Percentiles rank a stretch among this genome's conserved stretches.
Conservation (phyloP, 2,329 filamentous ascomycete genomes). For the Sporothrix curviconia region DNA sequence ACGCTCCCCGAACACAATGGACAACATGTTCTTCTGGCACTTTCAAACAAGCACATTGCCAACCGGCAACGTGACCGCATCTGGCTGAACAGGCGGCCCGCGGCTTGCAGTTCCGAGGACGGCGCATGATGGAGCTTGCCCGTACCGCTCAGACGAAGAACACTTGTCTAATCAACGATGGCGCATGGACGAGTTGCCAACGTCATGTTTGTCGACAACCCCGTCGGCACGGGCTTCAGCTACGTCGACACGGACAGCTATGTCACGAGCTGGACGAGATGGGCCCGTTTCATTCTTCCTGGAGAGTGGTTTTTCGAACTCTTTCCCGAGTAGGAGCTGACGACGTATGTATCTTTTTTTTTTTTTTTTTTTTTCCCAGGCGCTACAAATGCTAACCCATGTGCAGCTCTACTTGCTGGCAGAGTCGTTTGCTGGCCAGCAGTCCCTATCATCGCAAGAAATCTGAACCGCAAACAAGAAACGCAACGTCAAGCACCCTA, state of each 20-base stretch:
- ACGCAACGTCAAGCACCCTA: slow-evolving; percentile 77
- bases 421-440: slow-evolving; percentile 93
- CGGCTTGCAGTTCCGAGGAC: slow-evolving; percentile 96
- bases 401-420: slow-evolving; percentile 85
- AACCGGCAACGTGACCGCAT: slow-evolving; percentile 85
- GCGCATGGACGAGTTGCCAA: slow-evolving; percentile 99
- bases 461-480: slow-evolving; percentile 68
- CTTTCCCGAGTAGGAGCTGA: slow-evolving; percentile 88
- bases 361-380: neutral
- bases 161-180: slow-evolving; percentile 73
- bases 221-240: slow-evolving; percentile 93
- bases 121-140: slow-evolving; percentile 91
- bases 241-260: slow-evolving; percentile 89
- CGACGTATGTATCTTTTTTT: slow-evolving; percentile 59
- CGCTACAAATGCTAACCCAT: slow-evolving; percentile 23
- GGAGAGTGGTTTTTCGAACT: slow-evolving; percentile 83
- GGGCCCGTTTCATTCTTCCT: slow-evolving; percentile 87
- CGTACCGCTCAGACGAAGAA: slow-evolving; percentile 76
- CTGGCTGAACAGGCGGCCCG: slow-evolving; percentile 95
- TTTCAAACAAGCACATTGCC: slow-evolving; percentile 94
- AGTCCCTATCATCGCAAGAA: slow-evolving; percentile 96
- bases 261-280: slow-evolving; percentile 81
- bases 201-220: slow-evolving; percentile 92
- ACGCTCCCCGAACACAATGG: slow-evolving; percentile 77
- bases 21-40: slow-evolving; percentile 98